Evolutionary conservation across 169 alveolate genomes (phyloP).

Genomic region (Toxoplasma gondii): DNA sequence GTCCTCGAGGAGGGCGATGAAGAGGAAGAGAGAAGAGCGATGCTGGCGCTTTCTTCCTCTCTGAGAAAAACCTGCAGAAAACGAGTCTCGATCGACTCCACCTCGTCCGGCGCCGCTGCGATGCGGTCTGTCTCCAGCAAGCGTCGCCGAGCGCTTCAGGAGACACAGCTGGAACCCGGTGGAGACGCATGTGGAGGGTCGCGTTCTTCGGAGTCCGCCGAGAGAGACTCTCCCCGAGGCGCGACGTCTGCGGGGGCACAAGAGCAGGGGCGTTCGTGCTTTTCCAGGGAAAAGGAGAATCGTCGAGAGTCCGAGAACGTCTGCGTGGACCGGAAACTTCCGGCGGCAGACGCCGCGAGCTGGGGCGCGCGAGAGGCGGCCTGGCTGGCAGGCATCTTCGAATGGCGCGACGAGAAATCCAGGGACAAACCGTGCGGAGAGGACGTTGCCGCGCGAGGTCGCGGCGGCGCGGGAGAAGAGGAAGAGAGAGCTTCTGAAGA

Average conservation of each 20-base stretch:
- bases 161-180: neutral
- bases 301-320: neutral
- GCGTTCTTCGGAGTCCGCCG: neutral
- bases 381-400: neutral
- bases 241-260: neutral
- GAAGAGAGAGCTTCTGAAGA: neutral
- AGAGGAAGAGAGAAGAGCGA: neutral
- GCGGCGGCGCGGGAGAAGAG: neutral
- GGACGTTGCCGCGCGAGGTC: neutral
- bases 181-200: neutral
- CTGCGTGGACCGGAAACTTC: neutral
- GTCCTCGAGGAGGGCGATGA: neutral
- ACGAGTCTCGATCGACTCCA: neutral
- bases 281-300: neutral
- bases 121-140: neutral
- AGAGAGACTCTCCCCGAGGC: neutral
- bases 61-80: neutral
- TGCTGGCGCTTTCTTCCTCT: neutral
- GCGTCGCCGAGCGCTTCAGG: neutral
- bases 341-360: neutral
- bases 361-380: neutral
- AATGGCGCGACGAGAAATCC: neutral
- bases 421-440: neutral
- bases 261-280: neutral
- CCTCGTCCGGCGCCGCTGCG: neutral